Base-by-base conservation (phyloP, 2,329 filamentous ascomycete species). In the Arthrobotrys entomopaga region DNA sequence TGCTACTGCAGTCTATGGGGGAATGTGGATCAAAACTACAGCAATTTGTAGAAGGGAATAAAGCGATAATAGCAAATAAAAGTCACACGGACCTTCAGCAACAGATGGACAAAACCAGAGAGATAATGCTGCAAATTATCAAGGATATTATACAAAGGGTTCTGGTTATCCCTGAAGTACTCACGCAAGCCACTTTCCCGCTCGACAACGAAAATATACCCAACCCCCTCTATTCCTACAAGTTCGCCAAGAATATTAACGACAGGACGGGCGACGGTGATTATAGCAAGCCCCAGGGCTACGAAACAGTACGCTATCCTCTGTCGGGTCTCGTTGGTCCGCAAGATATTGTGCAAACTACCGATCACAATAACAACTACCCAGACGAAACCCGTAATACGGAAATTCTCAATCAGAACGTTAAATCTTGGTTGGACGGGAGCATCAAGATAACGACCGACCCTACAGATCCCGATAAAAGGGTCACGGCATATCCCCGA, bases 181-280 rank as follows among this genome's bases (percentile, higher is more conserved):
- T 76, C 29, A 64, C 71, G 0, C n/a, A 57, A 8, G 49, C 59
- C 7, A 57, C 34, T 8, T 74, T 69, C 46, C 34, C 57, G 38
- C 43, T 49, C 1, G 61, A 70, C 52, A 52, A 53, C 5, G 42
- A 42, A 11, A 40, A 29, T 42, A 63, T 66, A 20, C 52, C 53
- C 42, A 79, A 80, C 60, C 79, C 79, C 4, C 53, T 80, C 0
- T 78, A 72, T 46, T 79, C 78, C 5, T 80, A 79, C 64, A 76
- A 34, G 10, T 67, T 79, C 19, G 76, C 77, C 24, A 54, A 71
- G 49, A 50, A 15, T 10, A 46, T 79, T 19, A 63, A 64, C 5
- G 77, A 77, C 49, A 50, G 58, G 4, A 13, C 26, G 26, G 58
- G 46, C 26, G 46, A 48, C 24, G 43, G 54, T 50, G 54, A 75